Percentiles rank a stretch among this genome's conserved stretches.
Evolutionary conservation across 352 stramenopile species (phyloP).

Genomic region (Phytophthora boehmeriae): DNA sequence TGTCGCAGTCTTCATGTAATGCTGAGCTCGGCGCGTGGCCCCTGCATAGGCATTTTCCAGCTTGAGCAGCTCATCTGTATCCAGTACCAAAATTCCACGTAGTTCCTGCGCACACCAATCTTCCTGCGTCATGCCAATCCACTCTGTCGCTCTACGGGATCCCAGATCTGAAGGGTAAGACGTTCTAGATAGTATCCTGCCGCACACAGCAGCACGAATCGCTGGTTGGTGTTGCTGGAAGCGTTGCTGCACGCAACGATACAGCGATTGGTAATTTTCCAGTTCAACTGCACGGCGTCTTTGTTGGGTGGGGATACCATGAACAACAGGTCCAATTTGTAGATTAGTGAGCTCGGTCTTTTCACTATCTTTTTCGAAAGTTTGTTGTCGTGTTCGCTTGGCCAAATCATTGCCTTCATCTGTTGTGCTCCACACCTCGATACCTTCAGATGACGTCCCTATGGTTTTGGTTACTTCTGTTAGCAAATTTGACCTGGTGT

Average conservation of each 20-base stretch:
- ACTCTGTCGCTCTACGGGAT: conserved; percentile 30
- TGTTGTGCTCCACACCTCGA: not conserved
- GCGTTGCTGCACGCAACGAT: conserved; percentile 20
- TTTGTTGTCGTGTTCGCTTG: not conserved
- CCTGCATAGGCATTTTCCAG: conserved; percentile 28
- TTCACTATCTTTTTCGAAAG: not conserved
- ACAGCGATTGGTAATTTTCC: conserved; percentile 10
- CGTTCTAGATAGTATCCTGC: conserved; percentile 15
- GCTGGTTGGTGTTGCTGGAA: conserved; percentile 52
- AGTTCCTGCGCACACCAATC: conserved; percentile 48
- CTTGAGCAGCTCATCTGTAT: conserved; percentile 38
- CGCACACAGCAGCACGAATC: conserved; percentile 28
- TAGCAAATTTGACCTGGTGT: no score
- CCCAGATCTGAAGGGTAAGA: not conserved
- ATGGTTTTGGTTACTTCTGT: not conserved
- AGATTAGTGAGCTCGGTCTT: not conserved
- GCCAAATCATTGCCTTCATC: not conserved
- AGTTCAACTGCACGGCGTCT: conserved; percentile 8
- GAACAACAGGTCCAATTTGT: not conserved
- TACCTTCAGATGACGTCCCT: not conserved
- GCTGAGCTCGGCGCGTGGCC: conserved; percentile 22
- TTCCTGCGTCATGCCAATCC: conserved; percentile 60
- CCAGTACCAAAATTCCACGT: conserved; percentile 51
- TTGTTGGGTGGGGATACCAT: not conserved
- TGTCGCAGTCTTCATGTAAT: conserved; percentile 8